A percentile compares a stretch with the other conserved stretches of the same genome.
phyloP scores from a whole-genome alignment of 177 flowering plant genomes.

The Tripterygium wilfordii region DNA sequence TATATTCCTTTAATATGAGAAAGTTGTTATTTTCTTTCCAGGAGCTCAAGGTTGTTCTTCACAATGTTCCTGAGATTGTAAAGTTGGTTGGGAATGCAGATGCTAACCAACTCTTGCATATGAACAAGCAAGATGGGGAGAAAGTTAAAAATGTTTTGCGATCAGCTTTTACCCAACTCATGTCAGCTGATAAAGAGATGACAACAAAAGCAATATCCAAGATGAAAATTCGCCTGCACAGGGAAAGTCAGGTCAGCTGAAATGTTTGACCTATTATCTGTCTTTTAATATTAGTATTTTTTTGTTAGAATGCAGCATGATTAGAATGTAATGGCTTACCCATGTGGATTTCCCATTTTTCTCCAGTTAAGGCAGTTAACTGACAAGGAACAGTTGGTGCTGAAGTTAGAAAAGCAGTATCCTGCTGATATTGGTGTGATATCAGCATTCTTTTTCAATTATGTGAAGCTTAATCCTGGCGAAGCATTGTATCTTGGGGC shows the following conservation, averaged over 20 bases:
- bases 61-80: constrained; percentile 55
- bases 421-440: constrained; percentile 83
- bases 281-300: too few relatives aligned
- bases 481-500: constrained; percentile 87
- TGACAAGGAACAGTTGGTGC: constrained; percentile 64
- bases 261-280: background rate
- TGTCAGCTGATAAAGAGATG: constrained; percentile 59
- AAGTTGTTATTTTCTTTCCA: constrained; percentile 18
- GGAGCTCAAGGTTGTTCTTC: constrained; percentile 63
- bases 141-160: constrained; percentile 43
- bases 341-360: background rate
- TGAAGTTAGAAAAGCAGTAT: constrained; percentile 71
- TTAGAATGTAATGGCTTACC: background rate
- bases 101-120: constrained; percentile 27
- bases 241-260: constrained; percentile 42
- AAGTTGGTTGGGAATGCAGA: constrained; percentile 43
- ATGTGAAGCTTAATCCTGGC: constrained; percentile 76
- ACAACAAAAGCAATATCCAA: constrained; percentile 35
- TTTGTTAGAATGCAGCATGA: too few relatives aligned
- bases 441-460: constrained; percentile 75
- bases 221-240: constrained; percentile 53
- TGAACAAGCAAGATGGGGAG: constrained; percentile 28
- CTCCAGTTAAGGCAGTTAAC: constrained; percentile 64
- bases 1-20: too few relatives aligned
- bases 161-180: constrained; percentile 62